phyloP scores from a whole-genome alignment of 257 asterid species.

The Orobanche coerulescens region DNA sequence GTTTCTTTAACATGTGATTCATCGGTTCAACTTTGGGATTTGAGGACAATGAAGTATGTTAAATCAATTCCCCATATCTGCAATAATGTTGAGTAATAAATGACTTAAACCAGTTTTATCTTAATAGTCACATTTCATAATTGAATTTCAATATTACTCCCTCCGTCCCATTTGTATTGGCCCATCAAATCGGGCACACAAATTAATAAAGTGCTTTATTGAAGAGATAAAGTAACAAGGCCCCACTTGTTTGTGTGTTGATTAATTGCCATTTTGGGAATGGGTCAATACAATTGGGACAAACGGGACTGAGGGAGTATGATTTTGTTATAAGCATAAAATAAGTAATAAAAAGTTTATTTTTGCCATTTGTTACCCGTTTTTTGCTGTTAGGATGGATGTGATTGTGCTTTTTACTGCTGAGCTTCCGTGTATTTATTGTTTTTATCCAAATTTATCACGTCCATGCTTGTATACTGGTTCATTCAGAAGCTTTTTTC shows the following conservation, averaged over 20 bases:
- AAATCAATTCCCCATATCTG: constrained; percentile 16
- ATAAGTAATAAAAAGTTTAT: background rate
- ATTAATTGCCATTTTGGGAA: too few relatives aligned
- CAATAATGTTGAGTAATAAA: constrained; percentile 8
- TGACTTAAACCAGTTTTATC: background rate
- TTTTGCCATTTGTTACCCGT: background rate
- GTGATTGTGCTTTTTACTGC: constrained; percentile 8
- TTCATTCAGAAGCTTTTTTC: constrained; percentile 13
- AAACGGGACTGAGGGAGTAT: too few relatives aligned
- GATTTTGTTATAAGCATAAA: background rate
- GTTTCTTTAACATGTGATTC: constrained; percentile 73
- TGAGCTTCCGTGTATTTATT: background rate
- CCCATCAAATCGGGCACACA: too few relatives aligned
- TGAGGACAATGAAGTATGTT: constrained; percentile 85
- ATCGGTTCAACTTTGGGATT: constrained; percentile 92
- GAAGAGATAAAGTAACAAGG: too few relatives aligned
- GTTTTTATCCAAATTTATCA: background rate
- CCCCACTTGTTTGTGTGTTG: too few relatives aligned
- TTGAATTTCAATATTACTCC: background rate
- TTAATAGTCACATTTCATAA: background rate
- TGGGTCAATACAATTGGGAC: too few relatives aligned
- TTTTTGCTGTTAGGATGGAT: background rate
- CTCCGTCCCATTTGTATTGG: too few relatives aligned
- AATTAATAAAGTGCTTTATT: too few relatives aligned
- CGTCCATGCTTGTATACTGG: background rate